Percentiles rank a stretch among this genome's conserved stretches.
phyloP scores from a whole-genome alignment of 2,329 filamentous ascomycete species.

The Talaromyces amestolkiae region DNA sequence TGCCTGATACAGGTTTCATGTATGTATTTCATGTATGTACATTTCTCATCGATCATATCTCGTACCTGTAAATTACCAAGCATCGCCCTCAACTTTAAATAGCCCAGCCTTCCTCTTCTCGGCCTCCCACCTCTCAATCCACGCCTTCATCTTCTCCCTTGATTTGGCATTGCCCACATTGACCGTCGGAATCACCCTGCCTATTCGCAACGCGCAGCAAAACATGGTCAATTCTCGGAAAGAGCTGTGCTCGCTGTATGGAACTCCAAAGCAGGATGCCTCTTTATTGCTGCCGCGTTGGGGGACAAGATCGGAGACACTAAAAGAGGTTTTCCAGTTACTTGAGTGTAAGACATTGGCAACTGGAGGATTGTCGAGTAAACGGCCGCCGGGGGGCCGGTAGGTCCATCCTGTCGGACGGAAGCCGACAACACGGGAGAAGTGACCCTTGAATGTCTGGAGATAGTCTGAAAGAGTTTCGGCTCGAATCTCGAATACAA shows the following conservation, averaged over 20 bases:
- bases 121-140: conserved; percentile 63
- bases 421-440: conserved; percentile 84
- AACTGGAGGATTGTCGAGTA: conserved; percentile 62
- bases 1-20: no score
- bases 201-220: conserved; percentile 79
- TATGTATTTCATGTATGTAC: not conserved
- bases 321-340: conserved; percentile 74
- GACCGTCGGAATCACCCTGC: conserved; percentile 88
- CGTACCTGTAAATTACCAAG: conserved; percentile 25
- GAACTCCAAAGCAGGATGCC: conserved; percentile 86
- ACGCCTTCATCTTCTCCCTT: conserved; percentile 64
- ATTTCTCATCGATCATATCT: not conserved
- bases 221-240: conserved; percentile 95
- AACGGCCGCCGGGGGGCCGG: conserved; percentile 64
- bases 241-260: conserved; percentile 92
- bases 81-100: conserved; percentile 45
- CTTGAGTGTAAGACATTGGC: conserved; percentile 63
- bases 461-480: conserved; percentile 90
- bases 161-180: conserved; percentile 69
- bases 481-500: conserved; percentile 86
- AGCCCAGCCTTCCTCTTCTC: conserved; percentile 63
- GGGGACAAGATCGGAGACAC: conserved; percentile 68
- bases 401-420: conserved; percentile 95
- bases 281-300: conserved; percentile 81
- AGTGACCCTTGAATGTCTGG: conserved; percentile 73